Conservation (phyloP, 805 yeast species). For the Schwanniomyces sp. region DNA sequence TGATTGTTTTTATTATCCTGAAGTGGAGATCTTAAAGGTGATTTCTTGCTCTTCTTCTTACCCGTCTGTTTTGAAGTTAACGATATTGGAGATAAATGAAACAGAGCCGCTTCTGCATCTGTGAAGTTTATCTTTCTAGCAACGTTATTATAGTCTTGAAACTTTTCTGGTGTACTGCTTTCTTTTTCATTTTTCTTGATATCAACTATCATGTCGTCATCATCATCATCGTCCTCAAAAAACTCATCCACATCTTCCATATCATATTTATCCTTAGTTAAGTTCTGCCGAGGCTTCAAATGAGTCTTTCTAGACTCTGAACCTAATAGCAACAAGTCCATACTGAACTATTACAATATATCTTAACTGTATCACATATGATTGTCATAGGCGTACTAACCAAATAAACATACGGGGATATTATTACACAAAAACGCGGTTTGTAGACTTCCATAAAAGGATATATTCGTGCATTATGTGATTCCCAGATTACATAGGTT, state of each 20-base stretch:
- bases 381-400: background rate
- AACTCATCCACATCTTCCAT: slow-evolving; percentile 73
- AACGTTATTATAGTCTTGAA: slow-evolving; percentile 18
- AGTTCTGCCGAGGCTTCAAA: slow-evolving; percentile 43
- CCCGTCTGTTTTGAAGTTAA: slow-evolving; percentile 14
- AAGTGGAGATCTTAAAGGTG: slow-evolving; percentile 31
- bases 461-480: slow-evolving; percentile 1
- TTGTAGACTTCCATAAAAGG: slow-evolving; percentile 11
- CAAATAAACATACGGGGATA: slow-evolving; percentile 7
- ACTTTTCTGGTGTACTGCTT: background rate
- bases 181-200: slow-evolving; percentile 9
- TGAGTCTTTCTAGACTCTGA: slow-evolving; percentile 68
- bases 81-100: slow-evolving; percentile 29
- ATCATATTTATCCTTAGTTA: slow-evolving; percentile 56
- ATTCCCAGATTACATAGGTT: background rate
- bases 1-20: slow-evolving; percentile 15
- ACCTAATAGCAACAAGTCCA: slow-evolving; percentile 52
- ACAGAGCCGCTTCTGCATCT: slow-evolving; percentile 31
- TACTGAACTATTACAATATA: slow-evolving; percentile 7
- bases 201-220: slow-evolving; percentile 6
- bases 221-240: slow-evolving; percentile 51
- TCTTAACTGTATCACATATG: background rate
- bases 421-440: slow-evolving; percentile 12
- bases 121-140: slow-evolving; percentile 38
- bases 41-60: slow-evolving; percentile 22